phyloP scores from a whole-genome alignment of 225 moss, liverwort and hornwort genomes.

The Sphagnum tenellum region DNA sequence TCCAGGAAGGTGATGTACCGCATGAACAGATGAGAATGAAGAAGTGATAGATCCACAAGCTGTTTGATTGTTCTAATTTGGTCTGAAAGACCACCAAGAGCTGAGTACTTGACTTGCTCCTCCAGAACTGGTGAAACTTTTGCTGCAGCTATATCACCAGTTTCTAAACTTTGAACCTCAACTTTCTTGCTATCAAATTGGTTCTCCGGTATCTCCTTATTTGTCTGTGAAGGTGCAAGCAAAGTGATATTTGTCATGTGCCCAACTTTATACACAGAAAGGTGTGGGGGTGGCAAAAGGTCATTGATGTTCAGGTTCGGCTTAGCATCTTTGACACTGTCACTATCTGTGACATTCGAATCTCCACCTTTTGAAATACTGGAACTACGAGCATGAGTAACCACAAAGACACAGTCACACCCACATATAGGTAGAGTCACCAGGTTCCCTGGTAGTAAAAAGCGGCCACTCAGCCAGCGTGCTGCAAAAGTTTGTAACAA shows the following conservation, averaged over 20 bases:
- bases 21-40: conserved; percentile 59
- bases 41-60: conserved; percentile 74
- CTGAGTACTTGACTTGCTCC: conserved; percentile 41
- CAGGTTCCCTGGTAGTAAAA: conserved; percentile 68
- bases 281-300: conserved; percentile 11
- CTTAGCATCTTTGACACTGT: conserved; percentile 1
- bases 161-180: conserved; percentile 12
- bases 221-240: conserved; percentile 31
- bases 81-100: conserved; percentile 70
- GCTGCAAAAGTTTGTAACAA: conserved; percentile 62
- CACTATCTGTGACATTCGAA: conserved; percentile 1
- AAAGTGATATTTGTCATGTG: conserved; percentile 57
- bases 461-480: conserved; percentile 74
- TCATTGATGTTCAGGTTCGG: conserved; percentile 9
- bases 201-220: conserved; percentile 9
- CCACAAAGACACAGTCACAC: conserved; percentile 71
- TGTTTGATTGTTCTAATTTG: conserved; percentile 78
- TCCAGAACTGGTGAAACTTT: conserved; percentile 24
- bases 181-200: conserved; percentile 4
- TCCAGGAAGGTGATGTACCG: conserved; percentile 22
- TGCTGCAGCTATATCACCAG: conserved; percentile 16
- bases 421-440: conserved; percentile 69
- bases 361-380: not conserved
- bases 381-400: conserved; percentile 19
- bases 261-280: conserved; percentile 34